These are phyloP conservation scores for Cruciata laevipes DNA, from an alignment of 257 asterid genomes.

Conservation along the genomic window DNA sequence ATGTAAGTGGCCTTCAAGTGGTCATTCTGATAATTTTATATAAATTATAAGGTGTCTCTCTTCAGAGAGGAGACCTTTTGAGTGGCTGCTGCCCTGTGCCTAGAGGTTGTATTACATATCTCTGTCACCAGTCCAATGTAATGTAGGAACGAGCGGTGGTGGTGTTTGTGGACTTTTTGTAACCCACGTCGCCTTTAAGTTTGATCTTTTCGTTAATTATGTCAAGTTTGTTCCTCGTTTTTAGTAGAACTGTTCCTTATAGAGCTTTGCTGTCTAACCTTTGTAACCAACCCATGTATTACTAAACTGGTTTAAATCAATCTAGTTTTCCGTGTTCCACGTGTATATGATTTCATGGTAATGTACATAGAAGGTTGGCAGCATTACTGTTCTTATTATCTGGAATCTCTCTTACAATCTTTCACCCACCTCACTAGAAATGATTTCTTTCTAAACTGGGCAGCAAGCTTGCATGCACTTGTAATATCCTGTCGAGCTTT, in stretches of 20 bases:
- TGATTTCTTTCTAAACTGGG: too few relatives aligned
- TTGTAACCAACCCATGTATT: slow-evolving; percentile 18
- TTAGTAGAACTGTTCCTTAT: neutral
- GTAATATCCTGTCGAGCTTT: too few relatives aligned
- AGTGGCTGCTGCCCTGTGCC: slow-evolving; percentile 39
- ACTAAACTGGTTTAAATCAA: neutral
- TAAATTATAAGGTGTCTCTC: slow-evolving; percentile 15
- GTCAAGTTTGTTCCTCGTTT: neutral
- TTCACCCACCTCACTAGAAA: too few relatives aligned
- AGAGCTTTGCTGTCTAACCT: slow-evolving; percentile 12
- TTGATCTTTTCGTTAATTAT: slow-evolving; percentile 7
- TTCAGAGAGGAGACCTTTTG: slow-evolving; percentile 17
- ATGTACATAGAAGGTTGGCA: neutral
- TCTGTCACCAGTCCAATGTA: slow-evolving; percentile 38
- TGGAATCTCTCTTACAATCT: too few relatives aligned
- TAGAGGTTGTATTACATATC: slow-evolving; percentile 42
- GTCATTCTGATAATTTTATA: slow-evolving; percentile 16
- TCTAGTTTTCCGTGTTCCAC: neutral
- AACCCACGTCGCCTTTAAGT: slow-evolving; percentile 5
- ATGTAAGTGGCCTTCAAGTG: slow-evolving; percentile 41
- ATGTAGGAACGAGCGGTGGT: slow-evolving; percentile 39
- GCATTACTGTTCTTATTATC: neutral
- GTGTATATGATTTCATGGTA: neutral
- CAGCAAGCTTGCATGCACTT: too few relatives aligned
- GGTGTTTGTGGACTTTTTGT: slow-evolving; percentile 33